Base-by-base conservation (phyloP, 2,329 filamentous ascomycete genomes). In the Hansfordia pulvinata region DNA sequence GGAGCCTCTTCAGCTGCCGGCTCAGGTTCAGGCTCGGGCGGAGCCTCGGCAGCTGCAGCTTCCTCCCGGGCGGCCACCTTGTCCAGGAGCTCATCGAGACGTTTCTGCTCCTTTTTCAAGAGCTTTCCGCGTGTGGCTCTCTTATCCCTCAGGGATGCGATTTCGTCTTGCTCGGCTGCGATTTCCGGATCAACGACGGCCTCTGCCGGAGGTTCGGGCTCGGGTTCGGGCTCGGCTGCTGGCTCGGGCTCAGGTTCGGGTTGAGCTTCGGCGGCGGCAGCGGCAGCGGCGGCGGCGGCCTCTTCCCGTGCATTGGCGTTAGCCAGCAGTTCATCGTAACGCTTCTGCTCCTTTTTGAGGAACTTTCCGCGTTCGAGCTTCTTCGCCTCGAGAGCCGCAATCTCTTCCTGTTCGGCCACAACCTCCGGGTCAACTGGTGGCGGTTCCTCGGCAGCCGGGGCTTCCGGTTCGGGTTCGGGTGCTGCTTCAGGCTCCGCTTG, bases 321-420 rank as follows among this genome's bases (percentile, higher is more conserved):
- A 10, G 48, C 50, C 13, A 42, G 48, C 9, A 53, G 42, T 19
- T 51, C 47, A 12, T 53, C 46, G 20, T 50, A 44, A 18, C 46
- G 44, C 12, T 41, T 40, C 28, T 48, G 42, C 4, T 49, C 44
- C 15, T 38, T 40, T 27, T 35, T 47, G 12, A 11, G 35, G 11
- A 49, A 36, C 30, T 45, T 52, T 26, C 35, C 35, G 32, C 19
- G 34, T 39, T 19, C 38, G 9, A n/a, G 14, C 23, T 39, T 36
- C 32, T 47, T 53, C 3, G 34, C 35, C 18, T 35, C 40, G 3
- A 53, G 42, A 5, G 38, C 36, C 13, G 43, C 42, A 10, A 49
- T 36, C 27, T 55, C 50, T 16, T 47, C 42, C 34, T 56, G 53
- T 38, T 61, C 55, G 23, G 54, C 50, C 6, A 50, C 53, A 30